Evolutionary conservation across 225 moss, liverwort and hornwort genomes (phyloP).

Genomic region (Pleurozium schreberi): DNA sequence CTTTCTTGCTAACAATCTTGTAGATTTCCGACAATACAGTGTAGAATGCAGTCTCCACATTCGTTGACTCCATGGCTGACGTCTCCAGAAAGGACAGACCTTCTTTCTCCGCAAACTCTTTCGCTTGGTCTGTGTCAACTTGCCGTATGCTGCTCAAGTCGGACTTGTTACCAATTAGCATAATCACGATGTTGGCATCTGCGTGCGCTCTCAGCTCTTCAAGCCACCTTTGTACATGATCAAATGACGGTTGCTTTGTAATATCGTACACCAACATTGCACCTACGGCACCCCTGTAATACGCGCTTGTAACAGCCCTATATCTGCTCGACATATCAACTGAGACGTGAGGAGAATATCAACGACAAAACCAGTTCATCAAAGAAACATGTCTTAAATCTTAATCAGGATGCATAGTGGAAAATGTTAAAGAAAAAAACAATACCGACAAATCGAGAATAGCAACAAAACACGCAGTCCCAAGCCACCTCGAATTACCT

Average conservation of each 20-base stretch:
- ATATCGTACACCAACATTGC: slow-evolving; percentile 98
- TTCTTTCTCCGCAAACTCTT: slow-evolving; percentile 80
- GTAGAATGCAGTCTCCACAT: slow-evolving; percentile 86
- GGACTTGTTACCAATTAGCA: slow-evolving; percentile 91
- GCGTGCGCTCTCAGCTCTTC: slow-evolving; percentile 89
- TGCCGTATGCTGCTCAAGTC: slow-evolving; percentile 66
- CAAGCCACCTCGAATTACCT: background rate
- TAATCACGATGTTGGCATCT: slow-evolving; percentile 85
- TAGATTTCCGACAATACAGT: slow-evolving; percentile 85
- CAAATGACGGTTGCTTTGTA: slow-evolving; percentile 84
- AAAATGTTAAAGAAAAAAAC: background rate
- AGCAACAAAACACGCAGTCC: background rate
- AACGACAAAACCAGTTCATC: background rate
- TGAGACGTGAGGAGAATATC: background rate
- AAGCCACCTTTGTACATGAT: slow-evolving; percentile 92
- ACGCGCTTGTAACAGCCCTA: slow-evolving; percentile 88
- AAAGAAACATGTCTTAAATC: background rate
- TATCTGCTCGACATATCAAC: slow-evolving; percentile 45
- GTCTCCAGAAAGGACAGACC: slow-evolving; percentile 89
- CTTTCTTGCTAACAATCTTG: slow-evolving; percentile 90
- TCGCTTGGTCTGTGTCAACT: slow-evolving; percentile 74
- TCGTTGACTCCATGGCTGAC: slow-evolving; percentile 80
- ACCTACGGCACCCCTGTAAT: slow-evolving; percentile 89
- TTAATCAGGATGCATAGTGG: background rate
- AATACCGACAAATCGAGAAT: background rate